Evolutionary conservation across 1,284 basidiomycete species (phyloP).

Genomic region (Volvariella surrecta): DNA sequence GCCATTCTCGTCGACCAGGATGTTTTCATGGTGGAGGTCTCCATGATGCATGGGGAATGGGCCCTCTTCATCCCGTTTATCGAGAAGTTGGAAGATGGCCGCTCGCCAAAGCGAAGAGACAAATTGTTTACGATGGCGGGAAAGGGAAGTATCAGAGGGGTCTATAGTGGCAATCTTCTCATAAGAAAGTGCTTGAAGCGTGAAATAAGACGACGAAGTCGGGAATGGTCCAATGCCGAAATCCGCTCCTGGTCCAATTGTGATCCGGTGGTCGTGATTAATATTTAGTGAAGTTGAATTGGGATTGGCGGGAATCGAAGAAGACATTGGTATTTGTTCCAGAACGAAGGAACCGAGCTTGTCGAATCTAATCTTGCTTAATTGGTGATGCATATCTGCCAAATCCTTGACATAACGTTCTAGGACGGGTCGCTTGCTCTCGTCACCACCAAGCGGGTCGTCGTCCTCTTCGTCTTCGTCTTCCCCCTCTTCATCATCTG

Average conservation of each 20-base stretch:
- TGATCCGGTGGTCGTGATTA: background rate
- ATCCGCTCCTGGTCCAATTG: slow-evolving; percentile 27
- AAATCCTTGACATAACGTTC: slow-evolving; percentile 26
- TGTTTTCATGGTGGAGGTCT: slow-evolving; percentile 29
- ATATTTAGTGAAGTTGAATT: slow-evolving; percentile 16
- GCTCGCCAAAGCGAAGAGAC: slow-evolving; percentile 26
- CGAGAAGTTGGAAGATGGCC: slow-evolving; percentile 28
- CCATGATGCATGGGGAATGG: slow-evolving; percentile 31
- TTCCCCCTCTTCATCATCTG: slow-evolving; percentile 19
- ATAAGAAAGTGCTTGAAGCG: slow-evolving; percentile 21
- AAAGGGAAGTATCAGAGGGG: background rate
- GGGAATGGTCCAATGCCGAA: slow-evolving; percentile 28
- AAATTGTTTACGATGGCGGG: slow-evolving; percentile 15
- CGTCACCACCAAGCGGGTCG: slow-evolving; percentile 23
- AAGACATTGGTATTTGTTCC: too few species aligned
- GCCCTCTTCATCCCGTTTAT: slow-evolving; percentile 24
- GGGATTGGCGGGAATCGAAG: slow-evolving; percentile 14
- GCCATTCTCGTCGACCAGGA: slow-evolving; percentile 26
- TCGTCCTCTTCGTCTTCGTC: slow-evolving; percentile 13
- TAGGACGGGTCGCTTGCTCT: slow-evolving; percentile 24
- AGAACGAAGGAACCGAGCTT: slow-evolving; percentile 27
- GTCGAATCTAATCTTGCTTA: slow-evolving; percentile 27
- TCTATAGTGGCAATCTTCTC: slow-evolving; percentile 11
- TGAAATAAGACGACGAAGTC: slow-evolving; percentile 26
- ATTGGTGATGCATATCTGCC: slow-evolving; percentile 28